phyloP scores from a whole-genome alignment of 2,329 filamentous ascomycete genomes.

The Sphaerulina vaccinii region DNA sequence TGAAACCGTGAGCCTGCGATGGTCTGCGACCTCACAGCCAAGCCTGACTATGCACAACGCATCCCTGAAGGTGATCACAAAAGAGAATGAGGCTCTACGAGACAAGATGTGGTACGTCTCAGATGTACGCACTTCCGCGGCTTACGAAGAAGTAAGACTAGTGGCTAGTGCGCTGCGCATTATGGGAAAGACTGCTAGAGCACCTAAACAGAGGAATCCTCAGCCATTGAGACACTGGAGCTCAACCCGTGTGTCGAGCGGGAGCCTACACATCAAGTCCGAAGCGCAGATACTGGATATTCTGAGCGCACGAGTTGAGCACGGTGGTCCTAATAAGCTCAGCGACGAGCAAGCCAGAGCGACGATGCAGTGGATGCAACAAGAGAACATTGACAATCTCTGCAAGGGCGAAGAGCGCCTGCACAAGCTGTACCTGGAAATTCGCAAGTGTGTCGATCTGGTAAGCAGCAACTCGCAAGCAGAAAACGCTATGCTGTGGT shows the following conservation, averaged over 20 bases:
- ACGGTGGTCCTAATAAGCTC: slow-evolving; percentile 90
- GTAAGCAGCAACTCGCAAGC: slow-evolving; percentile 70
- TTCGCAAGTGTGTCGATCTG: slow-evolving; percentile 81
- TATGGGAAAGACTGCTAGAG: slow-evolving; percentile 66
- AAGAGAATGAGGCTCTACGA: slow-evolving; percentile 43
- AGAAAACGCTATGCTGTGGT: slow-evolving; percentile 87
- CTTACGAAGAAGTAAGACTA: slow-evolving; percentile 82
- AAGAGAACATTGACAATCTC: slow-evolving; percentile 83
- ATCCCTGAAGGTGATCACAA: slow-evolving; percentile 12
- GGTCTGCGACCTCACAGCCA: slow-evolving; percentile 14
- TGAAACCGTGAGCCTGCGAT: slow-evolving; percentile 16
- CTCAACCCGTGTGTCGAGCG: slow-evolving; percentile 47
- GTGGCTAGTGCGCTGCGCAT: slow-evolving; percentile 85
- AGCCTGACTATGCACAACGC: slow-evolving; percentile 8
- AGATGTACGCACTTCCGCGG: slow-evolving; percentile 84
- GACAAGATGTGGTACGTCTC: slow-evolving; percentile 99
- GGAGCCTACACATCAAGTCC: slow-evolving; percentile 70
- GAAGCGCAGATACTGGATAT: slow-evolving; percentile 86
- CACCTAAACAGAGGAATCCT: slow-evolving; percentile 41
- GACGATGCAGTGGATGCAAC: slow-evolving; percentile 77
- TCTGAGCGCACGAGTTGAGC: slow-evolving; percentile 75
- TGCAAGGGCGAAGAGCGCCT: slow-evolving; percentile 93
- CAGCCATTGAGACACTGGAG: slow-evolving; percentile 43
- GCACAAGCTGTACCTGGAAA: slow-evolving; percentile 87
- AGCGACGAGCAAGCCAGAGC: slow-evolving; percentile 93